Conservation (phyloP, 345 rosid species). For the Dimocarpus longan region DNA sequence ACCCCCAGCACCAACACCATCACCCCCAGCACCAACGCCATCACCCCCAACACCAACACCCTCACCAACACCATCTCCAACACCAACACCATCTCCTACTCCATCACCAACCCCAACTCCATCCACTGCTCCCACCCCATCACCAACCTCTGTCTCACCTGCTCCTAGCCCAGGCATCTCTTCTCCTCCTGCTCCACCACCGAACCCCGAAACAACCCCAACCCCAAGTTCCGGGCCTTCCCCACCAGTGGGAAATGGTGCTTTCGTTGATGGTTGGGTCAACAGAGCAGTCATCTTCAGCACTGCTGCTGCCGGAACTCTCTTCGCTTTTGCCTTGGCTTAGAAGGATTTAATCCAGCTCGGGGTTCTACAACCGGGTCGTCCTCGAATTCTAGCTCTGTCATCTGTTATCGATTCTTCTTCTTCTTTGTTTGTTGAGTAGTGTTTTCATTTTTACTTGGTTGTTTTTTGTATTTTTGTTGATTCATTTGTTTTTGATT, state of each 20-base stretch:
- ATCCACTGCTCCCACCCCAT: constrained; percentile 41
- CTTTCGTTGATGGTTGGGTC: constrained; percentile 40
- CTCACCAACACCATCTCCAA: constrained; percentile 8
- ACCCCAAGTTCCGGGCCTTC: constrained; percentile 1
- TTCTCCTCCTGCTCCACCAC: constrained; percentile 26
- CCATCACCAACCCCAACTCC: constrained; percentile 32
- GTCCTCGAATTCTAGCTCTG: constrained; percentile 24
- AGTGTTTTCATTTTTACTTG: constrained; percentile 2
- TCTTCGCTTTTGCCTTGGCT: constrained; percentile 62
- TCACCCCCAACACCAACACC: constrained; percentile 41
- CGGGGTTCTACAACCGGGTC: neutral
- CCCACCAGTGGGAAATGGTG: constrained; percentile 34
- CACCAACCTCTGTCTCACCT: constrained; percentile 33
- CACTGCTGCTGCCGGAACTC: constrained; percentile 49
- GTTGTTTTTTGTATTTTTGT: neutral
- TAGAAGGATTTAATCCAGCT: constrained; percentile 22
- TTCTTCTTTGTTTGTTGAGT: constrained; percentile 17
- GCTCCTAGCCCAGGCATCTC: constrained; percentile 21
- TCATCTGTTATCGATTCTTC: neutral
- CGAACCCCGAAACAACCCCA: constrained; percentile 19
- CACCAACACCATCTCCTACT: constrained; percentile 26
- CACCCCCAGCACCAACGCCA: constrained; percentile 38
- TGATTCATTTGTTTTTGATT: constrained; percentile 28
- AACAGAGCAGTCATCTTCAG: constrained; percentile 35
- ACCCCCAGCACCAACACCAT: constrained; percentile 32